These are phyloP conservation scores for Aureobasidium sp. DNA, from an alignment of 2,329 filamentous ascomycete species.

Conservation along the genomic window DNA sequence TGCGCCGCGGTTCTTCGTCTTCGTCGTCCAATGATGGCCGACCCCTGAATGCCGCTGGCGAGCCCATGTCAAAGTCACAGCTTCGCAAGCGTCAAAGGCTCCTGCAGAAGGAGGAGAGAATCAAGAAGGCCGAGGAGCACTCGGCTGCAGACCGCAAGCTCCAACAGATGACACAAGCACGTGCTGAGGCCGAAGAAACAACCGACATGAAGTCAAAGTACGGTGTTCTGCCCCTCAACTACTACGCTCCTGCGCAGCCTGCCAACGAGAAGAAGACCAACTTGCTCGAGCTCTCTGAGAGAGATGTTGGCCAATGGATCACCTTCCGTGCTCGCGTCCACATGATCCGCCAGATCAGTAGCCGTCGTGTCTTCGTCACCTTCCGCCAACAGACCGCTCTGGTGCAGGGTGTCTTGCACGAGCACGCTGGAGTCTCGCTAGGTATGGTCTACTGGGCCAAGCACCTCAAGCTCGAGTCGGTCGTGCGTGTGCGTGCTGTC, in stretches of 20 bases:
- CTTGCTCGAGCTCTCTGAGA: slow-evolving; percentile 57
- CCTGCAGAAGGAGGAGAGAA: slow-evolving; percentile 49
- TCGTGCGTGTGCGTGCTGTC: slow-evolving; percentile 79
- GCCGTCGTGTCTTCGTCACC: slow-evolving; percentile 85
- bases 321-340: slow-evolving; percentile 78
- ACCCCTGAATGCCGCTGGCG: slow-evolving; percentile 55
- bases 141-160: slow-evolving; percentile 50
- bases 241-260: slow-evolving; percentile 57
- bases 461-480: slow-evolving; percentile 79
- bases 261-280: slow-evolving; percentile 53
- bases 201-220: slow-evolving; percentile 66
- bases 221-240: slow-evolving; percentile 64
- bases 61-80: slow-evolving; percentile 56
- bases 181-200: slow-evolving; percentile 60
- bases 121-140: slow-evolving; percentile 48
- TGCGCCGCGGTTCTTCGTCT: slow-evolving; percentile 32
- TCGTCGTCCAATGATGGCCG: slow-evolving; percentile 39
- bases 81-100: slow-evolving; percentile 53
- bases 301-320: slow-evolving; percentile 65
- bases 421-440: slow-evolving; percentile 68
- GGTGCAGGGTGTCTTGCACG: slow-evolving; percentile 83
- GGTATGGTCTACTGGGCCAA: slow-evolving; percentile 91
- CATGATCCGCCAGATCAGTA: slow-evolving; percentile 83
- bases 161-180: slow-evolving; percentile 52
- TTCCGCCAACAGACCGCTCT: slow-evolving; percentile 87